Conservation (phyloP, 1,284 basidiomycete genomes). For the Irpex sp. region DNA sequence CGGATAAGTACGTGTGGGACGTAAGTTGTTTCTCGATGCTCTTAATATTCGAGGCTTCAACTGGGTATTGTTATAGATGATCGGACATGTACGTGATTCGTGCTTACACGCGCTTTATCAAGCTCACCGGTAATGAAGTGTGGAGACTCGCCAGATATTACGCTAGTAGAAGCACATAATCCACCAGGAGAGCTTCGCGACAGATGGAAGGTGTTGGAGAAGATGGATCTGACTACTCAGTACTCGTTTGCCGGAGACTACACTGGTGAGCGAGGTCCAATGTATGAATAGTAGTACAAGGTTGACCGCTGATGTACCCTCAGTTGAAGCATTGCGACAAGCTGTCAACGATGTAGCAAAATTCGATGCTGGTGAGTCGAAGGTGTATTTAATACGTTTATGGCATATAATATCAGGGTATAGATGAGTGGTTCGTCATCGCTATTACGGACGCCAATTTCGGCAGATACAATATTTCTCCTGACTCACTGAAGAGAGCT, state of each 20-base stretch:
- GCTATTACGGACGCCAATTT: conserved; percentile 70
- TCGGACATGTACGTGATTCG: conserved; percentile 51
- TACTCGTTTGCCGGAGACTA: conserved; percentile 67
- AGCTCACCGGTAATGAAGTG: conserved; percentile 36
- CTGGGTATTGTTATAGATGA: conserved; percentile 39
- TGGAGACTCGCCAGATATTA: conserved; percentile 56
- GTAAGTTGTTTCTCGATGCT: conserved; percentile 34
- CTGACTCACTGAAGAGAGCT: conserved; percentile 49
- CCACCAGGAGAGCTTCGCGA: conserved; percentile 49
- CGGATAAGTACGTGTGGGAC: conserved; percentile 72
- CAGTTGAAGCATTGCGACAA: conserved; percentile 63
- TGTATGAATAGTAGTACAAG: not conserved
- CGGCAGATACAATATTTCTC: conserved; percentile 57
- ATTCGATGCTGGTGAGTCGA: conserved; percentile 50
- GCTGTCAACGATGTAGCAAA: conserved; percentile 55
- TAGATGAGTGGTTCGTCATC: conserved; percentile 69
- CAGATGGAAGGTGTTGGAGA: conserved; percentile 63
- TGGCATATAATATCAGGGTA: not conserved
- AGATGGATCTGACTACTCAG: conserved; percentile 64
- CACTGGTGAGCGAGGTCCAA: conserved; percentile 38
- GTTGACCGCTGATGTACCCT: too few relatives aligned
- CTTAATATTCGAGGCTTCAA: too few relatives aligned
- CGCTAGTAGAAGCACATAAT: conserved; percentile 45
- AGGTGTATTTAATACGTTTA: not conserved
- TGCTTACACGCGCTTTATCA: not conserved